Percentiles rank a stretch among this genome's conserved stretches.
Conservation (phyloP, 768 basidiomycete species). For the Boletus insuetus region DNA sequence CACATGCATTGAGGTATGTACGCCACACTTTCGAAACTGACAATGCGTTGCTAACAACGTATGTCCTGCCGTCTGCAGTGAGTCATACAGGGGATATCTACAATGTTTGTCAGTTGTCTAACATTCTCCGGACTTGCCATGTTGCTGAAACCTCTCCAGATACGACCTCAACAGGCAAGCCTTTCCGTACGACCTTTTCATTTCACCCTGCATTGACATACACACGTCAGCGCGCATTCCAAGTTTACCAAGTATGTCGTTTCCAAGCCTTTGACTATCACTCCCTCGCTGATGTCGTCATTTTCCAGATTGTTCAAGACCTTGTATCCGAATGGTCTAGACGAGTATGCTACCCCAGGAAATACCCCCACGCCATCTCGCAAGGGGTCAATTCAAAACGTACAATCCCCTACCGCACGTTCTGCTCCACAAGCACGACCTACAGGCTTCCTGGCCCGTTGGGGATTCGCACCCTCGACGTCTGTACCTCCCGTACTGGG, state of each 20-base stretch:
- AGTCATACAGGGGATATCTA: conserved; percentile 75
- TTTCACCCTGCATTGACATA: conserved; percentile 5
- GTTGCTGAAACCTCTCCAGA: conserved; percentile 25
- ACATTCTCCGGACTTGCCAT: not conserved
- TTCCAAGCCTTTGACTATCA: not conserved
- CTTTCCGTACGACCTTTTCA: not conserved
- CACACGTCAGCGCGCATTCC: conserved; percentile 51
- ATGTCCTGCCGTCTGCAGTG: conserved; percentile 36
- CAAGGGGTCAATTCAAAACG: conserved; percentile 28
- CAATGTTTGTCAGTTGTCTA: conserved; percentile 61
- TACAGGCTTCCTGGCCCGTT: conserved; percentile 39
- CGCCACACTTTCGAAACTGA: conserved; percentile 10
- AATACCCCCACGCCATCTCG: conserved; percentile 35
- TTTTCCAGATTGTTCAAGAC: conserved; percentile 59
- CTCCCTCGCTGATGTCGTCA: not conserved
- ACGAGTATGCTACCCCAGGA: conserved; percentile 40
- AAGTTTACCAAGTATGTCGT: conserved; percentile 63
- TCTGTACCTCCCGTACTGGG: conserved; percentile 12
- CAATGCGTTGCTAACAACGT: conserved; percentile 4
- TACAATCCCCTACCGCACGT: conserved; percentile 18
- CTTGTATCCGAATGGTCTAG: conserved; percentile 62
- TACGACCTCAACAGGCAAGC: conserved; percentile 55
- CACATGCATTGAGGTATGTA: conserved; percentile 69
- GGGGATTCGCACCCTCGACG: conserved; percentile 21
- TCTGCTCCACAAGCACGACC: conserved; percentile 16